Base-by-base conservation (phyloP, 345 rosid genomes). In the Gossypium bickii region DNA sequence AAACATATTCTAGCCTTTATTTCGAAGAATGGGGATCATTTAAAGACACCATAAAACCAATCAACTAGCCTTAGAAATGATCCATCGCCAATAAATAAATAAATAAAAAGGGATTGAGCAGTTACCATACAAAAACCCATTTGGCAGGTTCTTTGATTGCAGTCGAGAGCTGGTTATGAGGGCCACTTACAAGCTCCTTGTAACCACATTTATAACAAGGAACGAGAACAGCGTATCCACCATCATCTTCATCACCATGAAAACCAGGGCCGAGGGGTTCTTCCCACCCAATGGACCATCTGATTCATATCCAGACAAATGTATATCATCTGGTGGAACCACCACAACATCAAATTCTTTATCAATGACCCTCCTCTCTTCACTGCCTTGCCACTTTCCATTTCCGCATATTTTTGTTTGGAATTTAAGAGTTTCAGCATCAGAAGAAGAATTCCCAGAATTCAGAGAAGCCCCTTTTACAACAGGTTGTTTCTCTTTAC, bases 141-240 rank as follows among this genome's bases (percentile, higher is more conserved):
- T 80, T 15, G 89, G 92, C 1, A 87, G 84, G 74, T 86, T 86
- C 86, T 29, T 87, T 85, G 77, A 87, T 81, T 66, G 88, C 93
- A 78, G 79, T 83, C 82, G 89, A 75, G 17, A 92, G 77, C 83
- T 86, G 93, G 78, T 85, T 84, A 58, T 79, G 85, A 20, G 93
- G 79, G 20, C 76, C 80, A 57, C 80, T 84, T 11, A 63, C 84
- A 15, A 87, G 76, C 65, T 80, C 83, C 81, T 83, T 84, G 38
- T 38, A 59, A 13, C 64, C 64, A 59, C 41, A 38, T 25, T 38
- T 59, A 59, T 59, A 59, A 59, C 41, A 59, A 22, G 64, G 64
- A 59, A 59, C 64, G n/a, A 59, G 64, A 12, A 59, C 64, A 25
- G 41, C 38, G 27, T 24, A 59, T 9, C 64, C 64, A 24, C 64